Conservation (phyloP, 345 rosid species). For the Aegle marmelos region DNA sequence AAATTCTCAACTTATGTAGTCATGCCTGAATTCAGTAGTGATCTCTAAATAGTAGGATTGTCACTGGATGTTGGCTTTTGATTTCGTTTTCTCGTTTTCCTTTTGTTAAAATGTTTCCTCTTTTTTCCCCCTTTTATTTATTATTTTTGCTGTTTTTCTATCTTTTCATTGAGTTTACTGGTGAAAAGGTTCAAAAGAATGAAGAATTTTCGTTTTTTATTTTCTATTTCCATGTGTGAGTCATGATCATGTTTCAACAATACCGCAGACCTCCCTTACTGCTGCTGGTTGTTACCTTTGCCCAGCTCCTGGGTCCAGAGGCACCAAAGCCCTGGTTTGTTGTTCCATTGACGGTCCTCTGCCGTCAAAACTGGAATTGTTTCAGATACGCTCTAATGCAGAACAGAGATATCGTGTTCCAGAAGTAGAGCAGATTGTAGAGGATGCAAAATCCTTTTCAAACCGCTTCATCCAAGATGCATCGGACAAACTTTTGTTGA, state of each 20-base stretch:
- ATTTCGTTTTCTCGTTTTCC: background rate
- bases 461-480: conserved; percentile 29
- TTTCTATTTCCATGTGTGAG: background rate
- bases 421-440: conserved; percentile 37
- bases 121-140: background rate
- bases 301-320: conserved; percentile 85
- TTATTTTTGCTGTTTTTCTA: too few species aligned
- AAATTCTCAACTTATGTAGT: background rate
- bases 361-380: conserved; percentile 50
- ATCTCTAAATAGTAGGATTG: background rate
- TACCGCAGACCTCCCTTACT: conserved; percentile 71
- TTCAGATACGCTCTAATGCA: conserved; percentile 23
- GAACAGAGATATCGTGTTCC: conserved; percentile 20
- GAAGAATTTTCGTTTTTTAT: background rate
- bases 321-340: conserved; percentile 69
- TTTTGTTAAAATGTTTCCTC: background rate
- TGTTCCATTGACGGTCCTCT: conserved; percentile 63
- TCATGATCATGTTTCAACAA: conserved; percentile 13
- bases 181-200: background rate
- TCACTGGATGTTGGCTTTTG: background rate
- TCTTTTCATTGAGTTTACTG: background rate
- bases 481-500: conserved; percentile 46
- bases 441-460: conserved; percentile 38
- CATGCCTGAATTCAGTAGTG: background rate
- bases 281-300: conserved; percentile 94